phyloP scores from a whole-genome alignment of 441 rosid species.

The California macrophylla region DNA sequence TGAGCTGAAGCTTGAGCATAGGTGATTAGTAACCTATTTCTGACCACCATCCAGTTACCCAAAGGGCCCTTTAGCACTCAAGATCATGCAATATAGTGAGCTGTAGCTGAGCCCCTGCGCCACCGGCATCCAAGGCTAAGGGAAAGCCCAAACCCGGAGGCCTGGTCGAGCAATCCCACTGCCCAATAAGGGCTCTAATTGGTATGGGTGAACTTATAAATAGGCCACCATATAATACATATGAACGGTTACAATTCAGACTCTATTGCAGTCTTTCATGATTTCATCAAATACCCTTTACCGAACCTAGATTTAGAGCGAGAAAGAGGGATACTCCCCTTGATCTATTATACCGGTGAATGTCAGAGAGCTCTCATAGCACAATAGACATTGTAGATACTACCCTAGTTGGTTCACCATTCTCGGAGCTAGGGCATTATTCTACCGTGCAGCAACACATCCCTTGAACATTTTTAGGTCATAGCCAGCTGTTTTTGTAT shows the following conservation, averaged over 20 bases:
- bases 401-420: not conserved
- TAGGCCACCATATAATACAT: too few species aligned
- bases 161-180: too few species aligned
- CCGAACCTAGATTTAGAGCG: too few species aligned
- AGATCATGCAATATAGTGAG: not conserved
- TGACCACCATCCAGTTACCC: not conserved
- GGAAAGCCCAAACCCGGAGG: not conserved
- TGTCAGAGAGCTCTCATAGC: not conserved
- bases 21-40: not conserved
- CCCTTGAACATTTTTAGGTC: not conserved
- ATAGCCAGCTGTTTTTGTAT: not conserved
- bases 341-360: not conserved
- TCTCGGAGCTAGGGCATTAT: not conserved
- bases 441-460: not conserved
- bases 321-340: too few species aligned
- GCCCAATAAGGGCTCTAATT: too few species aligned
- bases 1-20: slow-evolving; percentile 4
- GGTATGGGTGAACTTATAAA: too few species aligned
- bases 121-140: not conserved
- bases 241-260: too few species aligned
- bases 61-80: not conserved
- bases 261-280: too few species aligned
- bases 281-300: too few species aligned
- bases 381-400: not conserved
- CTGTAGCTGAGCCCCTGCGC: not conserved